Percentiles rank a stretch among this genome's conserved stretches.
These are phyloP conservation scores for Penicillium expansum DNA, from an alignment of 2,329 filamentous ascomycete genomes.

Conservation along the genomic window DNA sequence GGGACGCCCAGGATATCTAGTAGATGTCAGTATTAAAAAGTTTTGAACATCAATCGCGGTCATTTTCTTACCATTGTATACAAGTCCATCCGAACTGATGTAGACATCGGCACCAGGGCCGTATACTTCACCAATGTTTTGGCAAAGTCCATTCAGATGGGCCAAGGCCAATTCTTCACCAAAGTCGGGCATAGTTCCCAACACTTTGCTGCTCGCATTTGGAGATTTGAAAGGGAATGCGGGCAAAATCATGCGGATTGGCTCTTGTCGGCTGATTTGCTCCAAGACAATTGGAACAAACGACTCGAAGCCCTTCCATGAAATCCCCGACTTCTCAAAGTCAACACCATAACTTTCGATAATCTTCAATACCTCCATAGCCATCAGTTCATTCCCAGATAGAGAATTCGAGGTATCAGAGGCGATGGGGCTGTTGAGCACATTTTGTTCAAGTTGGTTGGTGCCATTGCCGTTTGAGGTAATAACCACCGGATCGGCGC, in stretches of 20 bases:
- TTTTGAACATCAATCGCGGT: rapidly evolving
- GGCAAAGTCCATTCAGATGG: constrained; percentile 42
- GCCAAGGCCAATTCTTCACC: constrained; percentile 44
- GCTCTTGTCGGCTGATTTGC: constrained; percentile 20
- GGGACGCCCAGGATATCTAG: constrained; percentile 43
- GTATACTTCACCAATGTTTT: constrained; percentile 41
- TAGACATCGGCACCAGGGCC: constrained; percentile 41
- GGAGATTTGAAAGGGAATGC: constrained; percentile 34
- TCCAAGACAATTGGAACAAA: constrained; percentile 24
- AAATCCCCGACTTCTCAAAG: constrained; percentile 22
- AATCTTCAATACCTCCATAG: constrained; percentile 22
- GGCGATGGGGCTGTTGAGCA: not conserved
- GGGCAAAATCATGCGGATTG: constrained; percentile 32
- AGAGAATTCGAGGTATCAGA: not conserved
- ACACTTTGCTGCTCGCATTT: constrained; percentile 32
- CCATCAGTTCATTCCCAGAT: constrained; percentile 10
- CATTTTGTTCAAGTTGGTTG: constrained; percentile 8
- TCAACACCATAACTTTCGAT: constrained; percentile 30
- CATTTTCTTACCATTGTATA: constrained; percentile 34
- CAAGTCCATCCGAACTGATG: constrained; percentile 46
- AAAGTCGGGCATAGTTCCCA: constrained; percentile 42
- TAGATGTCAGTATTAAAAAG: not conserved
- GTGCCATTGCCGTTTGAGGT: constrained; percentile 18
- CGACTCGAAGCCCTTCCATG: constrained; percentile 28
- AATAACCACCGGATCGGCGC: constrained; percentile 3